Base-by-base conservation (phyloP, 2,329 filamentous ascomycete genomes). In the Colletotrichum agaves region DNA sequence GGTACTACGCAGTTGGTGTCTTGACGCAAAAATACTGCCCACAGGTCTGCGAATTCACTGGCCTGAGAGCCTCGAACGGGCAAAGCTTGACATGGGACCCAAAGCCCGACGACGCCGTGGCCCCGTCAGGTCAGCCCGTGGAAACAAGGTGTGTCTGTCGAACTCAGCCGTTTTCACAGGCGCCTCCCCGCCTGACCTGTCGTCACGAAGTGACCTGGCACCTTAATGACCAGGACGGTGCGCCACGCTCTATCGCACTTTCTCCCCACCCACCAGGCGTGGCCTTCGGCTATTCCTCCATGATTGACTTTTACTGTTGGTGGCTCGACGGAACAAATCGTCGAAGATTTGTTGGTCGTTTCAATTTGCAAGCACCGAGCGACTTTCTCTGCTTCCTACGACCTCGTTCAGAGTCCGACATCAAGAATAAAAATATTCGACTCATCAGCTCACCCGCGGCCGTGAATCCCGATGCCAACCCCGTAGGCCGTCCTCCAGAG, bases 251-350 rank as follows among this genome's bases (percentile, higher is more conserved):
- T 43, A 84, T 91, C 10, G 86, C 89, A 0, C 85, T 91, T 37
- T 90, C 87, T 71, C 89, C 89, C n/a, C 86, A 89, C 64, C 83
- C 87, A 50, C 83, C 84, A 57, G 90, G 88, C 71, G 86, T 90
- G 37, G 89, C 88, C 8, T 91, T 91, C 78, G 89, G 89, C 13
- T 90, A 87, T 70, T 83, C 84, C 12, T 81, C 84, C 7, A 87
- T 88, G 1, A 86, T 91, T 59, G 89, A 91, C 73, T 78, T 91
- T 43, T 88, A 90, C 73, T 91, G 91, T 43, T 88, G 90, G 73
- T 91, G 87, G 74, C 77, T 83, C 58, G 81, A 84, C 74, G 80
- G 78, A 64, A 71, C 82, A 58, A 82, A 81, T 4, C 77, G 79
- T 12, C 81, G 84, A 67, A 82, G 85, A 67, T 73, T 87, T 43